Percentiles rank a stretch among this genome's conserved stretches.
These are phyloP conservation scores for Podospora conica DNA, from an alignment of 495 filamentous ascomycete genomes.

Conservation along the genomic window DNA sequence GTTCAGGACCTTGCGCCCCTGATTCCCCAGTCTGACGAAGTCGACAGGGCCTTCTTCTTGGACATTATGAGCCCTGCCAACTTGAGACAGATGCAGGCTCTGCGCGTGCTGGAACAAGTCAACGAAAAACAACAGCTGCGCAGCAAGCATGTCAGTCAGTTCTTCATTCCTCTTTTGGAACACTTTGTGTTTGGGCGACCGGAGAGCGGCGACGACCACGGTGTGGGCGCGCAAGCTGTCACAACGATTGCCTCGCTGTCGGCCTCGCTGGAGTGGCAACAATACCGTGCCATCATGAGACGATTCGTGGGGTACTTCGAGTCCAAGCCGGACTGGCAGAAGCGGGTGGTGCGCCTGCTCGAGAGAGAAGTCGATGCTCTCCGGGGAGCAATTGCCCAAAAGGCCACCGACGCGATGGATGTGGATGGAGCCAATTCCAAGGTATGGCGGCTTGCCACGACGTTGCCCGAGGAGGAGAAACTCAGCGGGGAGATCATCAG, in stretches of 20 bases:
- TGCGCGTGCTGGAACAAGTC: constrained; percentile 65
- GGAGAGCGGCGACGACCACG: constrained; percentile 72
- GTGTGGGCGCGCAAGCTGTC: constrained; percentile 75
- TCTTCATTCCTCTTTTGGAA: constrained; percentile 87
- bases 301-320: constrained; percentile 74
- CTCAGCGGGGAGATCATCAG: constrained; percentile 66
- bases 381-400: constrained; percentile 41
- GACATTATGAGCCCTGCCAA: constrained; percentile 90
- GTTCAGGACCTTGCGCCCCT: constrained; percentile 71
- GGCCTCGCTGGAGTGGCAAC: constrained; percentile 79
- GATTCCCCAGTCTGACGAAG: constrained; percentile 62
- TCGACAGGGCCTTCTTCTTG: constrained; percentile 85
- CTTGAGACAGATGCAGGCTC: constrained; percentile 75
- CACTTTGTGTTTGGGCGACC: constrained; percentile 82
- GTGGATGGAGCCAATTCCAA: constrained; percentile 27
- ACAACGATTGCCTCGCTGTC: constrained; percentile 66
- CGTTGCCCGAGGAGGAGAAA: constrained; percentile 63
- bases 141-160: constrained; percentile 71
- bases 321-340: constrained; percentile 76
- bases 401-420: constrained; percentile 35
- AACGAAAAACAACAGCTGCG: constrained; percentile 56
- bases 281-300: constrained; percentile 74
- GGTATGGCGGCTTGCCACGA: constrained; percentile 48
- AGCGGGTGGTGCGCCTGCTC: constrained; percentile 75
- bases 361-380: constrained; percentile 75